Base-by-base conservation (phyloP, 2,329 filamentous ascomycete species). In the Juglanconis juglandina region DNA sequence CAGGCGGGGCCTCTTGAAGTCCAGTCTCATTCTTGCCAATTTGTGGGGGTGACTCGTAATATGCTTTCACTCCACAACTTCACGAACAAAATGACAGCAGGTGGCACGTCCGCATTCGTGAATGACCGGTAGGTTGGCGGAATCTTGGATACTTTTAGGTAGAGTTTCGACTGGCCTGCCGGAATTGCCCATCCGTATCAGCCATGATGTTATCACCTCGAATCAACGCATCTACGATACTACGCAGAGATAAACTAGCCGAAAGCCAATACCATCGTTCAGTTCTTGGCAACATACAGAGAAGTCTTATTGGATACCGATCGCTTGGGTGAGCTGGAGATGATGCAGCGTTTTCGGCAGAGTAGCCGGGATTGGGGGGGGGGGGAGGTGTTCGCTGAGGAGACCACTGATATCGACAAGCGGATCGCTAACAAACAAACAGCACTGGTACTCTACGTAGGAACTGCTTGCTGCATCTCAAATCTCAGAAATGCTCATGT, bases 1-100 rank as follows among this genome's bases (percentile, higher is more conserved):
- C 6, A 60, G 53, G 33, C 48, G 53, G 34, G 58, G 58, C 39
- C 39, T 60, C 24, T 49, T 47, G 34, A 54, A 49, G 8, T 14
- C 17, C 4, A 17, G 17, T 30, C 44, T 47, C 44, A 47, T 47
- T 17, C 9, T 47, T 9, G 24, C 24, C 24, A 24, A 24, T 24
- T 24, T 24, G 24, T 24, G 24, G 24, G 8, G 44, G n/a, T 47
- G 44, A 47, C 44, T 47, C 44, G 41, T 47, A 30, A 10, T 47
- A 17, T 47, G 24, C 24, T 24, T 24, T 24, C 44, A 14, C 39
- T 42, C n/a, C 10, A 42, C 39, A 42, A 11, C 11, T 13, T 9
- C 39, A 14, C 1, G 4, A 42, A 42, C n/a, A 10, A 13, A 13
- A 14, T 13, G 39, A 4, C 39, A 10, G 39, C 39, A 42, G n/a